Base-by-base conservation (phyloP, 1,284 basidiomycete genomes). In the Austropuccinia psidii region DNA sequence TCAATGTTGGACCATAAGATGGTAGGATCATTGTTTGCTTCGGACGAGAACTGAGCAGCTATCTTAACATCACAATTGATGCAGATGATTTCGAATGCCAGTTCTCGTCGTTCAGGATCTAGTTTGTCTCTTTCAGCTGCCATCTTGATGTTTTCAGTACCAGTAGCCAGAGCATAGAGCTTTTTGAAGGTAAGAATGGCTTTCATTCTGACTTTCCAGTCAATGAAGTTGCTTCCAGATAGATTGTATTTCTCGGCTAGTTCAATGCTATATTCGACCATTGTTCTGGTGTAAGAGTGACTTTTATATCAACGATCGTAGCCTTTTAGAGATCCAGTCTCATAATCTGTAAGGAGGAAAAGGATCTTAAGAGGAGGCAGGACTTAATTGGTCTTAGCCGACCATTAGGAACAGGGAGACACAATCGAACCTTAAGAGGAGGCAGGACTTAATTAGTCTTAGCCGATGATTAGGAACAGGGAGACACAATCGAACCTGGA, bases 261-360 rank as follows among this genome's bases (percentile, higher is more conserved):
- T 37, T 58, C 31, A 31, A 58, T 31, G 4, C 33, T 17, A 6
- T 37, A 9, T 15, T 58, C 55, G 24, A 4, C 55, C 55, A 58
- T 58, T 4, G 8, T 58, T 8, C 5, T 11, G 41, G 49, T 27
- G n/a, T n/a, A n/a, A n/a, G n/a, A n/a, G n/a, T n/a, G n/a, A n/a
- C n/a, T n/a, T n/a, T n/a, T n/a, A n/a, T 4, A 8, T 31, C 5
- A 29, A 57, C 6, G 19, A 57, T 13, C 29, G 27, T 17, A 57
- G 54, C 17, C 6, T 5, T 57, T 8, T 29, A 57, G 4, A 7
- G 7, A 57, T 13, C 54, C 54, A 31, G 27, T 57, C 54, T 57
- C 54, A 57, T 57, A 57, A 57, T 57, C 54, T 8, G 54, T 57
- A 5, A 57, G 29, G n/a, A n/a, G n/a, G n/a, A n/a, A n/a, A n/a